Percentiles rank a stretch among this genome's conserved stretches.
Evolutionary conservation across 805 yeast genomes (phyloP).

Genomic region (Spathaspora passalidarum): DNA sequence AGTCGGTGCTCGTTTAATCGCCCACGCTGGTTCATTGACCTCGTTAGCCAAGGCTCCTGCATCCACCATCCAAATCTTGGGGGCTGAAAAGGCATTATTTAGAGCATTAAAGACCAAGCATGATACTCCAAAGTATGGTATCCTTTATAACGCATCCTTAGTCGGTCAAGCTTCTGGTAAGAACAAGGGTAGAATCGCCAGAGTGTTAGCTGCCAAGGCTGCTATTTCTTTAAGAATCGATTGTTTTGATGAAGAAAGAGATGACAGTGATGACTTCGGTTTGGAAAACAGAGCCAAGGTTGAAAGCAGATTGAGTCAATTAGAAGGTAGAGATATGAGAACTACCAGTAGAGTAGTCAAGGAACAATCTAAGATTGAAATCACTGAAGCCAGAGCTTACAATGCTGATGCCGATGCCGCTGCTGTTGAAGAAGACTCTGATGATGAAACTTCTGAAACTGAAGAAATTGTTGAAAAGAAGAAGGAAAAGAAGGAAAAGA

Average conservation of each 20-base stretch:
- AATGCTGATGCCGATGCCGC: conserved; percentile 92
- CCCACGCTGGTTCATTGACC: conserved; percentile 93
- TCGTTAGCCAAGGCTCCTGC: conserved; percentile 98
- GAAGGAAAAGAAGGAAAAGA: conserved; percentile 23
- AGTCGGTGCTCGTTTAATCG: conserved; percentile 96
- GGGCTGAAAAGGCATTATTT: conserved; percentile 98
- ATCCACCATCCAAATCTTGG: conserved; percentile 95
- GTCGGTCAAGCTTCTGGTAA: conserved; percentile 98
- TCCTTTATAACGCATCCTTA: conserved; percentile 92
- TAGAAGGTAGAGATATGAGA: conserved; percentile 96
- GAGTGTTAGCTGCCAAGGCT: conserved; percentile 98
- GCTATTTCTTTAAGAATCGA: conserved; percentile 96
- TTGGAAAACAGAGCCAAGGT: conserved; percentile 87
- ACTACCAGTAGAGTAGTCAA: conserved; percentile 80
- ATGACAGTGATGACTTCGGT: conserved; percentile 93
- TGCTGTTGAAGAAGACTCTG: conserved; percentile 21
- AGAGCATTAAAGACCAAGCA: conserved; percentile 98
- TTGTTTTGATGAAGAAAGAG: conserved; percentile 95
- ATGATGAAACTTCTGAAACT: conserved; percentile 30
- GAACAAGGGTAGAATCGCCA: conserved; percentile 98
- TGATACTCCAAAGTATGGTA: conserved; percentile 97
- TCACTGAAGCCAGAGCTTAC: conserved; percentile 81
- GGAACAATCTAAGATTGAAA: conserved; percentile 82
- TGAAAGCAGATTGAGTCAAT: conserved; percentile 88
- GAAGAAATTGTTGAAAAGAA: conserved; percentile 29